Percentiles rank a stretch among this genome's conserved stretches.
Evolutionary conservation across 2,329 filamentous ascomycete genomes (phyloP).

Genomic region (Karstenula rhodostoma): DNA sequence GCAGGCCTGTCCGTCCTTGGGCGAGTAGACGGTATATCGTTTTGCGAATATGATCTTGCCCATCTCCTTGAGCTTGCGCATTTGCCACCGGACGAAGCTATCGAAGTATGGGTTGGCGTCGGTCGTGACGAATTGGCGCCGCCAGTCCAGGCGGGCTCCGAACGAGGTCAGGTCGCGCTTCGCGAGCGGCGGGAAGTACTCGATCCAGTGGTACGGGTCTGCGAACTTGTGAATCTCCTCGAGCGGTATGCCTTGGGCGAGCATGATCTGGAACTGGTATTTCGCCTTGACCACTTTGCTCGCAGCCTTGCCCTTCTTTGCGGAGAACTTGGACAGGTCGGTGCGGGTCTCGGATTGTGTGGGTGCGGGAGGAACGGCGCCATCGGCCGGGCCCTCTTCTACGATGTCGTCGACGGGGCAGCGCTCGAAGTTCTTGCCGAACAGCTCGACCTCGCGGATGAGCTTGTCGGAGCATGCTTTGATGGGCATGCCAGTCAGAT

Average conservation of each 20-base stretch:
- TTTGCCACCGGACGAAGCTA: constrained; percentile 95
- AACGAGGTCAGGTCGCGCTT: constrained; percentile 82
- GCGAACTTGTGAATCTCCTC: constrained; percentile 94
- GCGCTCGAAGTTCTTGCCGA: constrained; percentile 83
- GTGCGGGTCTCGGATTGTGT: constrained; percentile 72
- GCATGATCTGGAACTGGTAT: constrained; percentile 96
- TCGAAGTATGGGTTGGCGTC: constrained; percentile 98
- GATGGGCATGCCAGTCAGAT: constrained; percentile 93
- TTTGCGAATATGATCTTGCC: constrained; percentile 94
- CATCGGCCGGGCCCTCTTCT: constrained; percentile 56
- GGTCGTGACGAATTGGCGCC: constrained; percentile 90
- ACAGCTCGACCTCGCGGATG: constrained; percentile 84
- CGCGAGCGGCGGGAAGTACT: constrained; percentile 87
- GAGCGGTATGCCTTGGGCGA: constrained; percentile 83
- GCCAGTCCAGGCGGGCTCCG: constrained; percentile 90
- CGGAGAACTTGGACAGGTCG: constrained; percentile 87
- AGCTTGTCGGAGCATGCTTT: constrained; percentile 98
- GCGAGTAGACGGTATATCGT: constrained; percentile 87
- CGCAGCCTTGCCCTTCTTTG: constrained; percentile 80
- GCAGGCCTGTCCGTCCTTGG: constrained; percentile 87
- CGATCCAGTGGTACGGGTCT: constrained; percentile 89
- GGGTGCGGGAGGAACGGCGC: constrained; percentile 64
- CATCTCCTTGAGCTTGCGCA: constrained; percentile 87
- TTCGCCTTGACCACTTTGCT: constrained; percentile 92
- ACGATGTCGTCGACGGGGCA: constrained; percentile 60